These are phyloP conservation scores for Rheum nobile DNA, from an alignment of 148 eudicot genomes.

Conservation along the genomic window DNA sequence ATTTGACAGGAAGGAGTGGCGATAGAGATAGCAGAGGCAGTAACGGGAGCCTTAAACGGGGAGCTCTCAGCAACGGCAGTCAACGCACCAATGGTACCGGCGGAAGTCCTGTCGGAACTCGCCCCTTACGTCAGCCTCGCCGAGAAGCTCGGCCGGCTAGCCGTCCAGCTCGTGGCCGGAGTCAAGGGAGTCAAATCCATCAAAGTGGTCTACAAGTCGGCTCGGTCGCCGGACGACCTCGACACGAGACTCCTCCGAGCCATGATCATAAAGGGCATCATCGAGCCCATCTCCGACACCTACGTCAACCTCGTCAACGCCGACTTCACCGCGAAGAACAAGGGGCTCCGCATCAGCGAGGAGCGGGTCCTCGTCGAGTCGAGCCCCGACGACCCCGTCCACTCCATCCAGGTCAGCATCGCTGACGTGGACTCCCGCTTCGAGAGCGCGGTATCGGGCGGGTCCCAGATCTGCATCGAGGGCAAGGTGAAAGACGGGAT, in stretches of 20 bases:
- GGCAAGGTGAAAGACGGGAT: conserved; percentile 75
- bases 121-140: conserved; percentile 74
- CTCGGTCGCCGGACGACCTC: conserved; percentile 70
- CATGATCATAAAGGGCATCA: conserved; percentile 82
- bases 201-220: conserved; percentile 54
- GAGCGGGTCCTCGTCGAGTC: conserved; percentile 45
- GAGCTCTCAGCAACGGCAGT: conserved; percentile 94
- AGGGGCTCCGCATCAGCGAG: conserved; percentile 69
- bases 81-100: conserved; percentile 90
- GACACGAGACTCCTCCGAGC: conserved; percentile 88
- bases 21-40: conserved; percentile 96
- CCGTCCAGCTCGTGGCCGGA: conserved; percentile 72
- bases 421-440: conserved; percentile 55
- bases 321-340: conserved; percentile 75
- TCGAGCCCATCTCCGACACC: conserved; percentile 81
- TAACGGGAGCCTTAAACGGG: conserved; percentile 70
- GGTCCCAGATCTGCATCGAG: conserved; percentile 51
- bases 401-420: conserved; percentile 60
- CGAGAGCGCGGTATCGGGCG: conserved; percentile 42
- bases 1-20: conserved; percentile 80
- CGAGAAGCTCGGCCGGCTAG: conserved; percentile 80
- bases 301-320: conserved; percentile 80
- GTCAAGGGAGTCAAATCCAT: conserved; percentile 65
- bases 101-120: conserved; percentile 71
- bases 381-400: conserved; percentile 45